A percentile compares a stretch with the other conserved stretches of the same genome.
These are phyloP conservation scores for Seiridium cupressi DNA, from an alignment of 2,329 filamentous ascomycete genomes.

Conservation along the genomic window DNA sequence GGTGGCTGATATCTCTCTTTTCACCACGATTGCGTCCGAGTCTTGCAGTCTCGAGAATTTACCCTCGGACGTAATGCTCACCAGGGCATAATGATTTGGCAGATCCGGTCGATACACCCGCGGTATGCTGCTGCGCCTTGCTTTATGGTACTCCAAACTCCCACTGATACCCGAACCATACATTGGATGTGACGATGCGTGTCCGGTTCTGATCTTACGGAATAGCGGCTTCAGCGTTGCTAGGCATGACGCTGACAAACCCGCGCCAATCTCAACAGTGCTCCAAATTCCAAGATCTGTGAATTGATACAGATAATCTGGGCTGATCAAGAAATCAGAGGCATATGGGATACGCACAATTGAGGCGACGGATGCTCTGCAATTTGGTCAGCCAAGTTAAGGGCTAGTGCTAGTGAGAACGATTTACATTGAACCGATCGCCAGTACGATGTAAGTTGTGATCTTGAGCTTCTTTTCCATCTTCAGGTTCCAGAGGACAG, in stretches of 20 bases:
- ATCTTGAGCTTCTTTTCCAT: slow-evolving; percentile 7
- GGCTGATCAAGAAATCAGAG: slow-evolving; percentile 4
- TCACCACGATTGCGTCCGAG: background rate
- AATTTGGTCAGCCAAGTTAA: background rate
- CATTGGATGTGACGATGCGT: background rate
- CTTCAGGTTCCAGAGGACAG: slow-evolving; percentile 9
- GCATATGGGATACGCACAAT: slow-evolving; percentile 12
- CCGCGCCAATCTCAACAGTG: slow-evolving; percentile 7
- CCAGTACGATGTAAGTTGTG: slow-evolving; percentile 7
- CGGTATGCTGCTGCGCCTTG: background rate
- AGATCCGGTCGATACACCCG: background rate
- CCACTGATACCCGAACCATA: background rate
- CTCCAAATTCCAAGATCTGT: slow-evolving; percentile 11
- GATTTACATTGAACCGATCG: slow-evolving; percentile 10
- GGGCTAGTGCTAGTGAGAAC: background rate
- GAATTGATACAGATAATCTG: slow-evolving; percentile 10
- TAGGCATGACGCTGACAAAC: slow-evolving; percentile 8
- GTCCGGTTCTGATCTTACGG: background rate
- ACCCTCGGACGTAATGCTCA: slow-evolving; percentile 4
- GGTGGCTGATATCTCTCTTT: background rate
- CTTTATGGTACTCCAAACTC: background rate
- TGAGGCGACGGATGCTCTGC: slow-evolving; percentile 11
- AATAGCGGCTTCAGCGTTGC: slow-evolving; percentile 10
- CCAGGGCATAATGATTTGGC: background rate
- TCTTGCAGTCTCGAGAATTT: slow-evolving; percentile 1